These are phyloP conservation scores for Vigna angularis DNA, from an alignment of 306 rosid species.

Conservation along the genomic window DNA sequence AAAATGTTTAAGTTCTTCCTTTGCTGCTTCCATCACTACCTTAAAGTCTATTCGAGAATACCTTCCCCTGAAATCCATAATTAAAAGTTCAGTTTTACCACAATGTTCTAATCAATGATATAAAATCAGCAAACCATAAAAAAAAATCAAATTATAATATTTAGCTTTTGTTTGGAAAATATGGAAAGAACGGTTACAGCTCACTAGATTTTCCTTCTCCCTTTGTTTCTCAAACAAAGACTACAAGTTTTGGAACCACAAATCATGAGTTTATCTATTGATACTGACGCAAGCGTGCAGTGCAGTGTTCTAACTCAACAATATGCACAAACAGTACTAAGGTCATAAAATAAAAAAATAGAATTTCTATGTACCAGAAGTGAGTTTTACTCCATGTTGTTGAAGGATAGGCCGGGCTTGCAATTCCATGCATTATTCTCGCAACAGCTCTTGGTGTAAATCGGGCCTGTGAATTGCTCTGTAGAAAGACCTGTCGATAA, in stretches of 20 bases:
- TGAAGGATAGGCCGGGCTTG: conserved; percentile 93
- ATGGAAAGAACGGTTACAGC: conserved; percentile 19
- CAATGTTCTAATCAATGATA: conserved; percentile 17
- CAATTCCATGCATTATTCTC: conserved; percentile 94
- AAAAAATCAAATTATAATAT: not conserved
- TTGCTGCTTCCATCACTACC: conserved; percentile 85
- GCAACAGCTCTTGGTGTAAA: conserved; percentile 95
- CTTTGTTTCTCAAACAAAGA: conserved; percentile 32
- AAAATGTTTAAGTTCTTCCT: conserved; percentile 65
- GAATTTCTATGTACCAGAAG: conserved; percentile 69
- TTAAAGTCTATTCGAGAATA: conserved; percentile 69
- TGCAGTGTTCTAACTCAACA: conserved; percentile 17
- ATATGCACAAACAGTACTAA: conserved; percentile 14
- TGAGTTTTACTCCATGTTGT: conserved; percentile 85
- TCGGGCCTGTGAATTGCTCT: conserved; percentile 79
- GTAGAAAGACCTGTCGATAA: conserved; percentile 78
- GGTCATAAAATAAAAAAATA: not conserved
- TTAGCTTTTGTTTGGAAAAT: not conserved
- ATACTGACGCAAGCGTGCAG: conserved; percentile 17
- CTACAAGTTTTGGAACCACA: conserved; percentile 21
- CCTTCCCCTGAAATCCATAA: conserved; percentile 84
- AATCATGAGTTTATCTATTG: conserved; percentile 4
- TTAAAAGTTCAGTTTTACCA: conserved; percentile 45
- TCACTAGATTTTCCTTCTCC: conserved; percentile 4
- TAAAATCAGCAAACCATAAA: conserved; percentile 6